These are phyloP conservation scores for Drechslera avenae DNA, from an alignment of 2,329 filamentous ascomycete species.

Conservation along the genomic window DNA sequence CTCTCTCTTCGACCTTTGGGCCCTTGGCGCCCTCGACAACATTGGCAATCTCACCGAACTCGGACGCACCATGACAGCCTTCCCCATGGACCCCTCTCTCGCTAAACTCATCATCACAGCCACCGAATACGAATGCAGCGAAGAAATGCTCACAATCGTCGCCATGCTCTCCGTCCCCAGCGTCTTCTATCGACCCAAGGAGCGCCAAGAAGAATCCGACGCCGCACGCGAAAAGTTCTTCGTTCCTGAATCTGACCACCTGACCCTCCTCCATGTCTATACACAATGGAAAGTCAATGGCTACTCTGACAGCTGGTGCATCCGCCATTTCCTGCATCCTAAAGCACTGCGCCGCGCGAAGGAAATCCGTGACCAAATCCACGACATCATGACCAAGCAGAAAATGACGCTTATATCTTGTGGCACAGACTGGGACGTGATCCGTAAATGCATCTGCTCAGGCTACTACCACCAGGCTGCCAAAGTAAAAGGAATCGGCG, in stretches of 20 bases:
- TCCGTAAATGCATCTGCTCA: conserved; percentile 94
- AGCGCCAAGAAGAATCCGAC: conserved; percentile 95
- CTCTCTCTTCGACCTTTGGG: conserved; percentile 96
- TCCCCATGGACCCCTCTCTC: conserved; percentile 96
- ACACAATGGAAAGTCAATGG: conserved; percentile 93
- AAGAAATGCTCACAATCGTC: conserved; percentile 98
- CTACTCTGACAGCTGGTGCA: conserved; percentile 88
- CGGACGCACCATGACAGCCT: conserved; percentile 92
- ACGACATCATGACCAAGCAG: conserved; percentile 92
- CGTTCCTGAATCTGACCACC: conserved; percentile 94
- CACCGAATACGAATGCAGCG: conserved; percentile 86
- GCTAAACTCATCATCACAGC: conserved; percentile 94
- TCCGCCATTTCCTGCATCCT: conserved; percentile 90
- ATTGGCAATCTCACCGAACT: conserved; percentile 87
- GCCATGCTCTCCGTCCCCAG: conserved; percentile 97
- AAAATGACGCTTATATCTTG: conserved; percentile 87
- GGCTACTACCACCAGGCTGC: conserved; percentile 99
- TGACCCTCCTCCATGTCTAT: conserved; percentile 95
- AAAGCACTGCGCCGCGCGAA: conserved; percentile 90
- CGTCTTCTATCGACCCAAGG: conserved; percentile 96
- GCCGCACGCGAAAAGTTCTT: conserved; percentile 97
- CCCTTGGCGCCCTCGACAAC: conserved; percentile 89
- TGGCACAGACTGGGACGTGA: conserved; percentile 95
- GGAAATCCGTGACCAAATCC: conserved; percentile 90
- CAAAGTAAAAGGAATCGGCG: conserved; percentile 92